Evolutionary conservation across 345 rosid species (phyloP), one percentile per base, ranked within the genome.

Genomic region (Hevea brasiliensis): DNA sequence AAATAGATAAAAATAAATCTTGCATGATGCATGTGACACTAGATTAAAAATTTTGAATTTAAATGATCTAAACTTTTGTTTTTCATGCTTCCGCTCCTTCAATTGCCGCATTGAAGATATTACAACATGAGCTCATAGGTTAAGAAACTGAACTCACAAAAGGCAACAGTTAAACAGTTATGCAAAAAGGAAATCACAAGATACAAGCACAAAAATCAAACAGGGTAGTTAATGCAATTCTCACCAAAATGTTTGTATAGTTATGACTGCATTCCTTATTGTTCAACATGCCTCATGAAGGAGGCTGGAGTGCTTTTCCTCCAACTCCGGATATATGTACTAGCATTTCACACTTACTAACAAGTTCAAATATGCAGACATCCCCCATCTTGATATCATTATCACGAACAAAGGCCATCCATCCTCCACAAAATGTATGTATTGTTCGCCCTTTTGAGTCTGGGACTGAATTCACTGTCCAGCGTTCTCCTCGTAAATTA

Each of bases 381-480:
- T 89, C 89, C 45, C 86, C 86, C 62, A 86, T 79, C 58, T 85
- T 79, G 35, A 86, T 58, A 73, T 68, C 82, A 72, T 88, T 88
- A 61, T 77, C 87, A 29, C 87, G 86, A 80, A 85, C 89, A 78
- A 88, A 88, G 26, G 90, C 85, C 82, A 84, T 84, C 92, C 92
- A 89, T 32, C 92, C 92, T 42, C 89, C 92, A 65, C 90, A 89
- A 57, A 81, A 85, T 23, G 89, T 85, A 67, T 88, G 89, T 41
- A 73, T 61, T 50, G 80, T 41, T 72, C 85, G 74, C 66, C 90
- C 90, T 75, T 80, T 83, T 11, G 90, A 86, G 71, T 86, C 89
- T 29, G 92, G 92, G 74, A 88, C 82, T 21, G 90, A 86, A 79
- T 88, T 83, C 61, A 89, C 93, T 1, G 81, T 81, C 93, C 93